These are phyloP conservation scores for Leishmania tropica DNA, from an alignment of 208 protist species.

Conservation along the genomic window DNA sequence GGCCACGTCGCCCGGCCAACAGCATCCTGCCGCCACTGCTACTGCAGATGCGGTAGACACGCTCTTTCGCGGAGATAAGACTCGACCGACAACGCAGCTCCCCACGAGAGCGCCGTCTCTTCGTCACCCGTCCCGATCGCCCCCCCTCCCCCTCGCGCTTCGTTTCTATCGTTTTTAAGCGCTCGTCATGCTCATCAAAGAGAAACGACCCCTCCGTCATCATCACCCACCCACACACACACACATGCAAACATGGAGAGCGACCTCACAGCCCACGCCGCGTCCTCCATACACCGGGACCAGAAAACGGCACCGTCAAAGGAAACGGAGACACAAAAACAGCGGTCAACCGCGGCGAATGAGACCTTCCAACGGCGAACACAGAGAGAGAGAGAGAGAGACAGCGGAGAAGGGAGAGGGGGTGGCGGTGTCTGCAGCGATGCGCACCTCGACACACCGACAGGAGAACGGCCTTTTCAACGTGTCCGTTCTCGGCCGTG, in stretches of 20 bases:
- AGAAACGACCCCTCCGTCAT: too few relatives aligned
- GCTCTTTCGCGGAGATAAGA: neutral
- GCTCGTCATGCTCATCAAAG: neutral
- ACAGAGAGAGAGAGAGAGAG: neutral
- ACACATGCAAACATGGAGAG: neutral
- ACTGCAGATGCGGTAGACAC: neutral
- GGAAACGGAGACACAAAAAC: too few relatives aligned
- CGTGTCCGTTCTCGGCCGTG: neutral
- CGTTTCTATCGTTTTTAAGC: neutral
- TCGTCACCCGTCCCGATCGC: neutral
- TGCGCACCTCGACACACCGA: neutral
- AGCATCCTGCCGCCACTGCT: neutral
- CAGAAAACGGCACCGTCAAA: neutral
- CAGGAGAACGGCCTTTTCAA: neutral
- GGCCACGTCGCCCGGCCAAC: neutral
- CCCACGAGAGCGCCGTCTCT: neutral
- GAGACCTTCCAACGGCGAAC: neutral
- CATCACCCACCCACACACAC: too few relatives aligned
- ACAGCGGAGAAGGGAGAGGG: too few relatives aligned
- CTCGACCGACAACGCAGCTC: neutral
- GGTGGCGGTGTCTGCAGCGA: neutral
- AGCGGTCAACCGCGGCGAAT: too few relatives aligned
- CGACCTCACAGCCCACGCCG: neutral
- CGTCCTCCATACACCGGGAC: neutral
- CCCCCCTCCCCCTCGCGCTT: neutral